Evolutionary conservation across 345 rosid species (phyloP).

Genomic region (Ailanthus altissimus): DNA sequence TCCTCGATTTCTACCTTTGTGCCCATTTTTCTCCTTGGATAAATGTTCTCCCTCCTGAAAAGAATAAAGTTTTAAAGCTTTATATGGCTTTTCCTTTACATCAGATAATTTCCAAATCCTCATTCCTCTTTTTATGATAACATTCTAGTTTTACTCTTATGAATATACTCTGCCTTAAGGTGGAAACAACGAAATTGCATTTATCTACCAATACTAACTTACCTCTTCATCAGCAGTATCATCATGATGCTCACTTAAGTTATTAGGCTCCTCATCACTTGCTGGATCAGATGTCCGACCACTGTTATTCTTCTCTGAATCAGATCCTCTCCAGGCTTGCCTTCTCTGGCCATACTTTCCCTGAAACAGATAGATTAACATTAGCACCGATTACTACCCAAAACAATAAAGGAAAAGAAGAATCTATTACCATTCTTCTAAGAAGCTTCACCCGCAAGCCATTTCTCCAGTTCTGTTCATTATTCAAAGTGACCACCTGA

Average conservation of each 20-base stretch:
- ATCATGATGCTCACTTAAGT: slow-evolving; percentile 50
- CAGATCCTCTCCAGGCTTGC: slow-evolving; percentile 59
- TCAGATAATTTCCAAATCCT: background rate
- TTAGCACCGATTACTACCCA: slow-evolving; percentile 4
- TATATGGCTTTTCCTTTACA: background rate
- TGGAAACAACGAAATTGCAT: too few relatives aligned
- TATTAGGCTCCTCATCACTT: slow-evolving; percentile 53
- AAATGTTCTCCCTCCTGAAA: slow-evolving; percentile 52
- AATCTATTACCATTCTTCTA: slow-evolving; percentile 52
- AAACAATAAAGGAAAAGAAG: background rate
- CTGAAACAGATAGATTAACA: slow-evolving; percentile 32
- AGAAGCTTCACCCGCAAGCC: slow-evolving; percentile 87
- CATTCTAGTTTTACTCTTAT: background rate
- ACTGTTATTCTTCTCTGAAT: slow-evolving; percentile 48
- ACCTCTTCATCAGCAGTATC: slow-evolving; percentile 68
- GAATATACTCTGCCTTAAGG: too few relatives aligned
- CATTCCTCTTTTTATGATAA: background rate
- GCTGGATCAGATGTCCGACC: slow-evolving; percentile 44
- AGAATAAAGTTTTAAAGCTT: background rate
- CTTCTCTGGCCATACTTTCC: slow-evolving; percentile 61
- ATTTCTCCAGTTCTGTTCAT: slow-evolving; percentile 91
- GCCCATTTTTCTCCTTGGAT: slow-evolving; percentile 62
- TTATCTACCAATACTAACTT: too few relatives aligned
- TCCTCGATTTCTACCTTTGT: slow-evolving; percentile 48
- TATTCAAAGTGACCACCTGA: slow-evolving; percentile 74